Percentiles rank a stretch among this genome's conserved stretches.
Evolutionary conservation across 805 yeast genomes (phyloP).

Genomic region (Groenewaldozyma salmanticensis): DNA sequence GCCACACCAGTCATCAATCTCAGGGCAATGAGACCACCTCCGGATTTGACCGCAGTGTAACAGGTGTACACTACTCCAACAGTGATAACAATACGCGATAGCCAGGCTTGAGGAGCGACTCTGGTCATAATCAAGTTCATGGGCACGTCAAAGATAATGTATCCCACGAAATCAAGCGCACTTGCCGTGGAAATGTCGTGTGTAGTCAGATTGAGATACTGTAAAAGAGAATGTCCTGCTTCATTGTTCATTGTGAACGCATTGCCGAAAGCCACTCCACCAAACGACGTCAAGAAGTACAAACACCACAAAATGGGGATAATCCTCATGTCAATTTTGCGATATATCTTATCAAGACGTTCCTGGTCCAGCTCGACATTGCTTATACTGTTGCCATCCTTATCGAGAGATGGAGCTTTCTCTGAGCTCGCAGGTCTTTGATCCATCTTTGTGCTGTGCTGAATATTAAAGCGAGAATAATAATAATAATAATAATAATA

Average conservation of each 20-base stretch:
- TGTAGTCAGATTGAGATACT: constrained; percentile 40
- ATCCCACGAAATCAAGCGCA: constrained; percentile 76
- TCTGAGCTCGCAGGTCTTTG: too few species aligned
- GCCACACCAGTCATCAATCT: constrained; percentile 66
- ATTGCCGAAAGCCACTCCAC: constrained; percentile 65
- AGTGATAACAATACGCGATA: constrained; percentile 63
- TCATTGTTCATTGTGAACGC: constrained; percentile 69
- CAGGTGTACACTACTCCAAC: constrained; percentile 75
- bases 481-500: too few species aligned
- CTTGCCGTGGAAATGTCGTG: constrained; percentile 64
- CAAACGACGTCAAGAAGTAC: constrained; percentile 72
- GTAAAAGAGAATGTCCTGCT: constrained; percentile 50
- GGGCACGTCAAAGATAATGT: constrained; percentile 76
- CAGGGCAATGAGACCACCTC: constrained; percentile 56
- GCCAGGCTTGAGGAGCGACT: constrained; percentile 78
- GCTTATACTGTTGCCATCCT: too few species aligned
- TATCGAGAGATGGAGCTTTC: too few species aligned
- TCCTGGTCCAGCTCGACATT: constrained; percentile 14
- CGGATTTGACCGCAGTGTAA: constrained; percentile 48
- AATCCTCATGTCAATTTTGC: constrained; percentile 58
- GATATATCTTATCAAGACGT: constrained; percentile 29
- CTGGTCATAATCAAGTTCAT: constrained; percentile 81
- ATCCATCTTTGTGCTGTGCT: too few species aligned
- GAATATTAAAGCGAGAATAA: too few species aligned
- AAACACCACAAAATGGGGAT: constrained; percentile 77